These are phyloP conservation scores for Kondoa subrosea DNA, from an alignment of 768 basidiomycete genomes.

Conservation along the genomic window DNA sequence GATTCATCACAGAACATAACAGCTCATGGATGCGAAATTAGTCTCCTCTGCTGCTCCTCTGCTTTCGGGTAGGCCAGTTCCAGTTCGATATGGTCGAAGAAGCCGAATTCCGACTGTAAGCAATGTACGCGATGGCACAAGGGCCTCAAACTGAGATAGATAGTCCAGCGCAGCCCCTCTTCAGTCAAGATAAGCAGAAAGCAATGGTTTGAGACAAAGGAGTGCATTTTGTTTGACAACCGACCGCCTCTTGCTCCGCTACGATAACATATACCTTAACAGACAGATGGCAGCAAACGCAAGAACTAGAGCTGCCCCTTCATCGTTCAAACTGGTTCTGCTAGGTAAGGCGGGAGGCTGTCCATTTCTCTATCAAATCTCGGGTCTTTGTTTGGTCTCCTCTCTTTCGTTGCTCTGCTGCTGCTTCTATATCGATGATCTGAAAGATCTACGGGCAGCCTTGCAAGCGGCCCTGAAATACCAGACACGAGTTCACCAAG, in stretches of 20 bases:
- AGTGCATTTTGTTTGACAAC: too few species aligned
- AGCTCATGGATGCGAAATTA: too few species aligned
- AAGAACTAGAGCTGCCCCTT: background rate
- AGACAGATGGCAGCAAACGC: background rate
- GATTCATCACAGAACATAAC: too few species aligned
- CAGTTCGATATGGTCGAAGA: too few species aligned
- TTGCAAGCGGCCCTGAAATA: background rate
- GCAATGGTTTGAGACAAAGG: too few species aligned
- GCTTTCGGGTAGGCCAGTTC: too few species aligned
- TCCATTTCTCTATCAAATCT: background rate
- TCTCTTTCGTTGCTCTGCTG: background rate
- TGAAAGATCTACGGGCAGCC: background rate
- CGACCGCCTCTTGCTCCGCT: too few species aligned
- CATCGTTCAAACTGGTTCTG: conserved; percentile 1
- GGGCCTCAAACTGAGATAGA: background rate
- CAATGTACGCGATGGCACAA: background rate
- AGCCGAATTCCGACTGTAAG: too few species aligned
- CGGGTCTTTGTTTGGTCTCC: background rate
- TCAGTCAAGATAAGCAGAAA: too few species aligned
- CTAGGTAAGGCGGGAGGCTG: background rate
- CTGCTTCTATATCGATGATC: background rate
- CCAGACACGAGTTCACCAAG: background rate
- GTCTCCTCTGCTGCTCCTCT: too few species aligned
- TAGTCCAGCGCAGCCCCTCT: background rate
- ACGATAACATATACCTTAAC: too few species aligned